Conservation (phyloP, 352 stramenopile species). For the Pythium guiyangense region DNA sequence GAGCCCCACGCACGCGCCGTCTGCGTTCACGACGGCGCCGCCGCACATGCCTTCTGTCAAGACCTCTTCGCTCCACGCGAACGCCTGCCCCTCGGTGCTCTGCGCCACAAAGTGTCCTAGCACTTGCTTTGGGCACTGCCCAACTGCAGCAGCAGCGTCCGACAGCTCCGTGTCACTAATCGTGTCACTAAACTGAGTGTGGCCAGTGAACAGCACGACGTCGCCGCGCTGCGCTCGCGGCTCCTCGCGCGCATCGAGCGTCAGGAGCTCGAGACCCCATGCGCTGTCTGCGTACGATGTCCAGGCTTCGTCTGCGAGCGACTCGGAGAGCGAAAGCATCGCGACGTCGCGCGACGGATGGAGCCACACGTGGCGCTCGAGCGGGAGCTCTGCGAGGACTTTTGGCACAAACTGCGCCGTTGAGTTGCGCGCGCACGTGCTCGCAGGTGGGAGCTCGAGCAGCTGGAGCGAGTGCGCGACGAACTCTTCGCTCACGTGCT, state of each 20-base stretch:
- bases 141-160: slow-evolving; percentile 9
- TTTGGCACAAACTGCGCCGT: slow-evolving; percentile 15
- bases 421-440: not conserved
- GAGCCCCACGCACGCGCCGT: slow-evolving; percentile 51
- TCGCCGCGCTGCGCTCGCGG: slow-evolving; percentile 26
- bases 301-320: slow-evolving; percentile 18
- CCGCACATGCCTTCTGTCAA: slow-evolving; percentile 83
- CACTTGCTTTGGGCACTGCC: slow-evolving; percentile 45
- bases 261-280: slow-evolving; percentile 33
- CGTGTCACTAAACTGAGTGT: slow-evolving; percentile 25
- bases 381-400: slow-evolving; percentile 51
- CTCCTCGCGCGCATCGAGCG: slow-evolving; percentile 15
- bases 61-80: slow-evolving; percentile 67
- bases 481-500: slow-evolving; percentile 75
- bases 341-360: slow-evolving; percentile 56
- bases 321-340: slow-evolving; percentile 45
- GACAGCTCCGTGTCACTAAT: slow-evolving; percentile 4
- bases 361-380: slow-evolving; percentile 44
- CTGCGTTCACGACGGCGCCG: slow-evolving; percentile 46
- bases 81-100: slow-evolving; percentile 55
- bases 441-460: slow-evolving; percentile 24
- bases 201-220: slow-evolving; percentile 42
- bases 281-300: slow-evolving; percentile 9
- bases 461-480: slow-evolving; percentile 68
- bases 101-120: slow-evolving; percentile 55